phyloP scores from a whole-genome alignment of 2,329 filamentous ascomycete genomes.

The Domatiomyces globalis region DNA sequence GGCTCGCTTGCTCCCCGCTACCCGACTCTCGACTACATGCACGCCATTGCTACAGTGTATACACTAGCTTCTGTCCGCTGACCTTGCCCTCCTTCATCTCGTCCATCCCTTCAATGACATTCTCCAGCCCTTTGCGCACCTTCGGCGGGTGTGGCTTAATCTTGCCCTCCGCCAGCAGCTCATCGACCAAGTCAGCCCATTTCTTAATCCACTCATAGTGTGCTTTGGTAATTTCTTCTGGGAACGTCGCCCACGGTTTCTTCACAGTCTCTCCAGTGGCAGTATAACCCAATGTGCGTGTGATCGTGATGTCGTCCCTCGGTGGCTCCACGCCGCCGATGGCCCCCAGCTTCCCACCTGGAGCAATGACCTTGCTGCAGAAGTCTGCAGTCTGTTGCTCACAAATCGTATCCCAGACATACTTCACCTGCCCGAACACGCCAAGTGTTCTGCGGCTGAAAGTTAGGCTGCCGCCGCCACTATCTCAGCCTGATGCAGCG shows the following conservation, averaged over 20 bases:
- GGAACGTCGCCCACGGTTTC: constrained; percentile 8
- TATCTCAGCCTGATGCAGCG: no score
- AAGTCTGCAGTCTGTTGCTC: constrained; percentile 19
- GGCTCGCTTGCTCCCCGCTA: no score
- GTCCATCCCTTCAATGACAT: constrained; percentile 32
- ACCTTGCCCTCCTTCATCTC: constrained; percentile 32
- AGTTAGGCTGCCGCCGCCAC: no score
- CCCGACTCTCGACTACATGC: no score
- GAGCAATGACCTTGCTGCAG: constrained; percentile 24
- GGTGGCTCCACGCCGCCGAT: constrained; percentile 18
- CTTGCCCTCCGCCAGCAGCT: constrained; percentile 29
- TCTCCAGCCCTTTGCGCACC: constrained; percentile 31
- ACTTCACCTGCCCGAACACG: constrained; percentile 25
- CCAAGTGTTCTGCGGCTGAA: no score
- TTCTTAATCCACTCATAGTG: constrained; percentile 29
- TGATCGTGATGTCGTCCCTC: constrained; percentile 23
- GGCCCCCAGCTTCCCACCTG: constrained; percentile 22
- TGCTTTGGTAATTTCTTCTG: constrained; percentile 16
- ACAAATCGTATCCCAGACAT: constrained; percentile 27
- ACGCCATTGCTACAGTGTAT: constrained; percentile 21
- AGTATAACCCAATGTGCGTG: constrained; percentile 23
- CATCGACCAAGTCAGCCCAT: constrained; percentile 28
- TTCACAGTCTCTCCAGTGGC: constrained; percentile 22
- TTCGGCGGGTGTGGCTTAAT: constrained; percentile 31
- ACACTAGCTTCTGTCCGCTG: constrained; percentile 36